phyloP scores from a whole-genome alignment of 805 yeast genomes.

The Ogataea salicorniae region DNA sequence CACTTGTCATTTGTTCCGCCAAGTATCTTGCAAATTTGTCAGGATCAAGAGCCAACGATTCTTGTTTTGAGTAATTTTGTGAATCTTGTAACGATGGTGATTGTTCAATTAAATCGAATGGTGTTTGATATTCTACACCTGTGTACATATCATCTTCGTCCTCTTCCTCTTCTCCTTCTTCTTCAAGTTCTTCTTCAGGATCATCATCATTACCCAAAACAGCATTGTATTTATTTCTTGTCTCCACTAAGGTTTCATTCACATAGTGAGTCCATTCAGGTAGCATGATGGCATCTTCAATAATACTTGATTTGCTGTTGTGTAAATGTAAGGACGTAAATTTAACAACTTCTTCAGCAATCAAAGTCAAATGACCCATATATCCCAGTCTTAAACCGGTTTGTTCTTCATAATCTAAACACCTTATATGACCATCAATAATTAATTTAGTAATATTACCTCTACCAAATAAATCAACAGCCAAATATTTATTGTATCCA shows the following conservation, averaged over 20 bases:
- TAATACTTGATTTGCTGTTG: constrained; percentile 50
- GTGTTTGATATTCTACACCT: constrained; percentile 6
- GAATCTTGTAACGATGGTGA: too few relatives aligned
- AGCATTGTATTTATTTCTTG: constrained; percentile 91
- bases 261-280: constrained; percentile 79
- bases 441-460: constrained; percentile 54
- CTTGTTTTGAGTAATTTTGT: constrained; percentile 1
- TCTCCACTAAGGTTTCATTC: constrained; percentile 74
- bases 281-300: constrained; percentile 46
- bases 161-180: constrained; percentile 19
- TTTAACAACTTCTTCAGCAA: constrained; percentile 94
- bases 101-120: too few relatives aligned
- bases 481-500: constrained; percentile 77
- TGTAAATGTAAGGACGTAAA: constrained; percentile 36
- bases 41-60: constrained; percentile 25
- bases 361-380: constrained; percentile 93
- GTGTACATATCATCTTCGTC: constrained; percentile 9
- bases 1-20: constrained; percentile 65
- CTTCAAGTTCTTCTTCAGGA: constrained; percentile 20
- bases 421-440: constrained; percentile 52
- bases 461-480: constrained; percentile 65
- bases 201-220: constrained; percentile 61
- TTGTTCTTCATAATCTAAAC: constrained; percentile 54
- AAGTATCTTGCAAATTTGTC: constrained; percentile 68
- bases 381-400: constrained; percentile 76